Evolutionary conservation across 805 yeast species (phyloP).

Genomic region (Hanseniaspora guilliermondii): DNA sequence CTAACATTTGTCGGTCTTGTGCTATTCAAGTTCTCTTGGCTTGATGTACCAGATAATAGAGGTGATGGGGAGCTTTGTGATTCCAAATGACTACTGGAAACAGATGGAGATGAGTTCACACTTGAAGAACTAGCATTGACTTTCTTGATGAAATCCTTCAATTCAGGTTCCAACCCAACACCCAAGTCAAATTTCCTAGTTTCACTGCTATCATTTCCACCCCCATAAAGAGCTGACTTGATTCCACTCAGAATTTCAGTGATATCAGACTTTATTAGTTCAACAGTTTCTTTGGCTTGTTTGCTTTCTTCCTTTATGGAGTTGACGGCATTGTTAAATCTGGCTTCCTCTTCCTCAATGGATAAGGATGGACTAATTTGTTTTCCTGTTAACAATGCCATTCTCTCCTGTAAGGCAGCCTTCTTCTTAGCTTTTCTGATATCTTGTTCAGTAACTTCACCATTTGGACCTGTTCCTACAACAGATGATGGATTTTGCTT

Average conservation of each 20-base stretch:
- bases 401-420: constrained; percentile 67
- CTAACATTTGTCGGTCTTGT: not conserved
- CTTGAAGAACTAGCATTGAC: not conserved
- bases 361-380: constrained; percentile 33
- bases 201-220: constrained; percentile 35
- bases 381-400: constrained; percentile 88
- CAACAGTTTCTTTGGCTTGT: constrained; percentile 46
- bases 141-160: constrained; percentile 46
- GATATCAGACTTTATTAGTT: constrained; percentile 62
- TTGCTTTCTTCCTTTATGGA: constrained; percentile 42
- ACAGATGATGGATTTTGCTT: constrained; percentile 57
- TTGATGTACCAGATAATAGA: constrained; percentile 17
- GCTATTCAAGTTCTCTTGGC: constrained; percentile 17
- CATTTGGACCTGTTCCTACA: constrained; percentile 77
- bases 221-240: constrained; percentile 24
- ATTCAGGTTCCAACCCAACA: constrained; percentile 58
- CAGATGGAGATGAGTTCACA: not conserved
- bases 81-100: not conserved
- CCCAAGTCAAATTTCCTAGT: constrained; percentile 73
- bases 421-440: constrained; percentile 67
- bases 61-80: constrained; percentile 15
- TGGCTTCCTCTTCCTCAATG: constrained; percentile 27
- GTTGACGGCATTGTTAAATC: constrained; percentile 39
- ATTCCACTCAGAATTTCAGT: constrained; percentile 41
- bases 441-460: constrained; percentile 74